Evolutionary conservation across 306 rosid genomes (phyloP), one percentile per base, ranked within the genome.

Genomic region (Chamaecrista fasciculata): DNA sequence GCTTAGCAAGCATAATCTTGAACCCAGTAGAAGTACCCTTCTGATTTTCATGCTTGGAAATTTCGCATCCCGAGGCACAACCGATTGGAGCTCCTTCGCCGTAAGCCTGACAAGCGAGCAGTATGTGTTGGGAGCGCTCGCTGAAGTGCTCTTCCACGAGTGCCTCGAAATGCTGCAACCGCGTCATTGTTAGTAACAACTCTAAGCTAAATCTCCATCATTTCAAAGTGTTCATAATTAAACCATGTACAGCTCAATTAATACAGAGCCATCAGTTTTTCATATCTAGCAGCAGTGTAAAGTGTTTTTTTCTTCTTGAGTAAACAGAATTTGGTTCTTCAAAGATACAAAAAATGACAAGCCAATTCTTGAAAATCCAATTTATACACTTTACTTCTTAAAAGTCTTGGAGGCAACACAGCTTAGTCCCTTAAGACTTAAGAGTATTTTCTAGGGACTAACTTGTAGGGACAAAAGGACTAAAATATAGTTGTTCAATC

Each of bases 1-100:
- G 94, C 76, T 95, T 91, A 44, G 86, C 83, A 63, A 95, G 91
- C 99, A 95, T 95, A 24, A 95, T 85, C 53, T 87, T 91, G 70
- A 95, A 95, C 15, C 99, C 99, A 0, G 86, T 79, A 15, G 96
- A 91, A 83, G 91, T 81, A 55, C 90, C 96, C 71, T 71, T 74
- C 33, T 60, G 69, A 61, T 66, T 74, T 84, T 72, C 80, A n/a
- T 61, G 66, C 52, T 73, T 78, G 37, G 76, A 28, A 72, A 84
- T 46, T 47, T 39, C 84, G 46, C 24, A 56, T 20, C 63, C 89
- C 63, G 47, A 69, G 69, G 80, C 84, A 81, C 80, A 76, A 7
- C 96, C 97, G 34, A 91, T 68, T 0, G 96, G 84, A 81, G 84
- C 85, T 66, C 96, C 96, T 56, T 94, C 96, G 80, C 89, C 84